Evolutionary conservation across 768 basidiomycete species (phyloP).

Genomic region (Collybia nuda): DNA sequence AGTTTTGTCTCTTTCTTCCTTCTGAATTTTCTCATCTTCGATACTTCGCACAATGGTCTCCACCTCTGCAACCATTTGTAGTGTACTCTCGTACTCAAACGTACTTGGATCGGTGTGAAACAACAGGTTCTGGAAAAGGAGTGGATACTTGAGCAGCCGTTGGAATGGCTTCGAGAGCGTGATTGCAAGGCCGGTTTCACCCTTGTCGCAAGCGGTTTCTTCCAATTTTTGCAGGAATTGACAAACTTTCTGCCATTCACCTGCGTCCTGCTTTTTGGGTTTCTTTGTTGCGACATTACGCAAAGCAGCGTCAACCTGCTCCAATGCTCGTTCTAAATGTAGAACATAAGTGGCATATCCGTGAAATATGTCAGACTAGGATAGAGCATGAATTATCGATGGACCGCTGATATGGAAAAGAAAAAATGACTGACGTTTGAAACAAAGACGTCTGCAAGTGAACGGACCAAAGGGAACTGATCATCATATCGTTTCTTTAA

Average conservation of each 20-base stretch:
- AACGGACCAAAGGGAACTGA: constrained; percentile 91
- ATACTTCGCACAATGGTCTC: constrained; percentile 95
- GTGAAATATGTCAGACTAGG: constrained; percentile 86
- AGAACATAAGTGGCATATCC: constrained; percentile 94
- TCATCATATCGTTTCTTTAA: constrained; percentile 91
- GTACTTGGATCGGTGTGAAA: constrained; percentile 97
- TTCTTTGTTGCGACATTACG: constrained; percentile 67
- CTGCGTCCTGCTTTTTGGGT: constrained; percentile 79
- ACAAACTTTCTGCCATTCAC: constrained; percentile 78
- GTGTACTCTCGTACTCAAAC: constrained; percentile 94
- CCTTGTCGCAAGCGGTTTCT: constrained; percentile 75
- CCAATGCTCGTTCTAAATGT: constrained; percentile 89
- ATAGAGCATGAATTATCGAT: constrained; percentile 11
- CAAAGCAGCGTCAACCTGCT: constrained; percentile 81
- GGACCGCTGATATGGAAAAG: constrained; percentile 3
- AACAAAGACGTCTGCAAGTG: constrained; percentile 94
- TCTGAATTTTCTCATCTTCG: constrained; percentile 96
- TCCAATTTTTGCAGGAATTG: constrained; percentile 77
- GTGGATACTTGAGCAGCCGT: constrained; percentile 92
- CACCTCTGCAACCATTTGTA: constrained; percentile 96
- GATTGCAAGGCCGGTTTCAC: constrained; percentile 93
- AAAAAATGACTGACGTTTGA: constrained; percentile 67
- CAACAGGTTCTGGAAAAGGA: constrained; percentile 95
- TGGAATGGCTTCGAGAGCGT: constrained; percentile 97
- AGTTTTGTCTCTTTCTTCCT: constrained; percentile 94